Conservation (phyloP, 2,329 filamentous ascomycete genomes). For the Cytospora leucostoma region DNA sequence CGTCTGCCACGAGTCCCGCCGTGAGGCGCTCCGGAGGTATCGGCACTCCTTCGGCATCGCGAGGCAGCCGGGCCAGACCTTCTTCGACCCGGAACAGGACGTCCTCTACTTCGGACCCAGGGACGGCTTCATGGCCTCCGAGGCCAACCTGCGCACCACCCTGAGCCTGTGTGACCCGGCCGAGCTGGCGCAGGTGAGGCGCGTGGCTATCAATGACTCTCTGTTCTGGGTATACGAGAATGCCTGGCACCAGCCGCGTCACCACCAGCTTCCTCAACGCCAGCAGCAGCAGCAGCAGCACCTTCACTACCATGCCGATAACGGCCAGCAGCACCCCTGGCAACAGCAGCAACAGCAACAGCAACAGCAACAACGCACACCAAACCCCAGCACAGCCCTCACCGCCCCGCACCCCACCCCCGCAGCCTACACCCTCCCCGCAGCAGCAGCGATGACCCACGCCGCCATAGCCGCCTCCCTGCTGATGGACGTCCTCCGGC, state of each 20-base stretch:
- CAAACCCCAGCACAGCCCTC: not conserved
- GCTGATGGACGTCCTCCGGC: conserved; percentile 43
- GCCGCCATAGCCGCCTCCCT: conserved; percentile 43
- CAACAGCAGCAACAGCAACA: not conserved
- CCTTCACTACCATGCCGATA: not conserved
- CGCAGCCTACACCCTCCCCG: conserved; percentile 34
- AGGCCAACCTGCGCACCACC: conserved; percentile 48
- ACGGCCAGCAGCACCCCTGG: not conserved
- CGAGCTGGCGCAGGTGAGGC: conserved; percentile 44
- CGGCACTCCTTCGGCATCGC: conserved; percentile 45
- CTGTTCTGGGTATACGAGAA: conserved; percentile 39
- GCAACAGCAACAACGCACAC: not conserved
- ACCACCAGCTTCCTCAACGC: not conserved
- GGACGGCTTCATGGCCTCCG: conserved; percentile 47
- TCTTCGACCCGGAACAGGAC: conserved; percentile 45
- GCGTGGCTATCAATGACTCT: conserved; percentile 49
- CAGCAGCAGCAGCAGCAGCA: conserved; percentile 1
- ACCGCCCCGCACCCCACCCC: not conserved
- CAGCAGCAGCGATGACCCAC: conserved; percentile 3
- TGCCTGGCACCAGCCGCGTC: conserved; percentile 11
- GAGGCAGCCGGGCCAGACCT: conserved; percentile 43
- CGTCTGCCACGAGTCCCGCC: conserved; percentile 48
- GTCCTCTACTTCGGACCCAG: conserved; percentile 51
- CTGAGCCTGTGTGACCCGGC: conserved; percentile 44
- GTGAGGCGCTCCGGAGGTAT: conserved; percentile 46